Evolutionary conservation across 768 basidiomycete genomes (phyloP).

Genomic region (Tricholoma sp.): DNA sequence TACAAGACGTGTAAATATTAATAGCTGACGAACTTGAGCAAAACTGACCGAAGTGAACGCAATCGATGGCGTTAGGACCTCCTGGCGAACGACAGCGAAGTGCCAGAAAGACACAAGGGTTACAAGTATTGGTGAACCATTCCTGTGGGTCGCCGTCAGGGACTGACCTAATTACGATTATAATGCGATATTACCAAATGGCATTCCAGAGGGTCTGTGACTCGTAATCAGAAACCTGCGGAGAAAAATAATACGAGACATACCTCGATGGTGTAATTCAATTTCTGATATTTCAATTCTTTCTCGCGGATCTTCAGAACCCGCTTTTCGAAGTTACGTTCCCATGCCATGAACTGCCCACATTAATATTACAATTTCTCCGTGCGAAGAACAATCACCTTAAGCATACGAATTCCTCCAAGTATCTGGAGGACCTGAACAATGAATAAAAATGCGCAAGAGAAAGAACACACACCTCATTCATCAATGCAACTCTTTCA

Average conservation of each 20-base stretch:
- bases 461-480: constrained; percentile 39
- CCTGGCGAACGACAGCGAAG: constrained; percentile 65
- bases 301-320: constrained; percentile 71
- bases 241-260: not conserved
- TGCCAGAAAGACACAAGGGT: constrained; percentile 63
- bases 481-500: constrained; percentile 88
- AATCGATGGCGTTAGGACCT: constrained; percentile 72
- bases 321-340: constrained; percentile 78
- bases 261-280: constrained; percentile 86
- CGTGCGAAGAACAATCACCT: constrained; percentile 28
- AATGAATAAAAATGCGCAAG: not conserved
- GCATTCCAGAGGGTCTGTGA: constrained; percentile 40
- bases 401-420: constrained; percentile 88
- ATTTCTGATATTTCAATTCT: constrained; percentile 78
- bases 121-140: constrained; percentile 60
- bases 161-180: not conserved
- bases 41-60: constrained; percentile 72
- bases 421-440: constrained; percentile 47
- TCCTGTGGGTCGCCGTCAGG: constrained; percentile 28
- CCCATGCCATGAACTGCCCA: constrained; percentile 90
- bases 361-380: not conserved
- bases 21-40: constrained; percentile 33
- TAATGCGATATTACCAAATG: constrained; percentile 31
- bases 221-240: not conserved
- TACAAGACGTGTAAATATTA: constrained; percentile 37